Evolutionary conservation across 192 early-diverging fungal genomes (phyloP), one percentile per base, ranked within the genome.

Genomic region (Entrophospora sp.): DNA sequence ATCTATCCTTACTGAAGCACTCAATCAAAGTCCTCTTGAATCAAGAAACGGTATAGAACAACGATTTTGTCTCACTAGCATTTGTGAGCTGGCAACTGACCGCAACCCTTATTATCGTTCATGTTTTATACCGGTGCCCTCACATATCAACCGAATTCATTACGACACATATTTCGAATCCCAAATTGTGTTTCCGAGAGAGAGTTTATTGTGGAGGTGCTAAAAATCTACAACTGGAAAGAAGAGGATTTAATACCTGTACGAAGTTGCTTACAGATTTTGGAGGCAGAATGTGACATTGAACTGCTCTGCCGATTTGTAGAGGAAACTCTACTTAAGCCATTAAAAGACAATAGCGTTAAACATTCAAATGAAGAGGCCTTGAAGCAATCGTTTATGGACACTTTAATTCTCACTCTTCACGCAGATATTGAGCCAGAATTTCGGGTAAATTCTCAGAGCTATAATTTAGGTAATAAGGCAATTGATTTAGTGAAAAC

Each of bases 51-150:
- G 35, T 38, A 58, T 58, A 35, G 35, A 38, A 58, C 56, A 58
- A 38, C 24, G 30, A 58, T 58, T 58, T 58, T 2, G 30, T 0
- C 56, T 34, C 24, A 43, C 20, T 8, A 61, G 43, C 24, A 61
- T 61, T 45, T 2, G 37, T 40, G 24, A 61, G 1, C 37, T 61
- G 24, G 9, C 40, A 5, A 61, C 59, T 27, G 59, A 61, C 43
- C 59, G 42, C 14, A 61, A 5, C 20, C 9, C 40, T 61, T 61
- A 30, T 61, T 61, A n/a, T 61, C 40, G 25, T 61, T 61, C 37
- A 27, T 44, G 42, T 61, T 40, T n/a, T 61, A 61, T 61, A 61
- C 18, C 25, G 59, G 59, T 43, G 59, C 27, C 18, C 40, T 61
- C 35, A 58, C 59, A 28, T 61, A 61, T 61, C 55, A 57, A 57